Conservation (phyloP, 2,329 filamentous ascomycete genomes). For the Cercospora sp. region DNA sequence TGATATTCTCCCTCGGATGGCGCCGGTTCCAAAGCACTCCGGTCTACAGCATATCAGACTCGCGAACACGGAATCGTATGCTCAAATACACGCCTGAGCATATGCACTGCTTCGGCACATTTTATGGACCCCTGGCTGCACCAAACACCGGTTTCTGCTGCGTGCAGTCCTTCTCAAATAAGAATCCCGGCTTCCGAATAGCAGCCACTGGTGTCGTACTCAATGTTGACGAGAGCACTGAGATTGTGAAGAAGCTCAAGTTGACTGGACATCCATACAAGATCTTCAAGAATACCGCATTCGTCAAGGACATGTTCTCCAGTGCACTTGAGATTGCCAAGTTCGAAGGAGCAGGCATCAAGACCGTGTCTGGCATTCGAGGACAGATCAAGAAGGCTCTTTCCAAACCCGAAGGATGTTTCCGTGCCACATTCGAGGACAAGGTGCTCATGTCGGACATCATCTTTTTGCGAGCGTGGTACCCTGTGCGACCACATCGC, state of each 20-base stretch:
- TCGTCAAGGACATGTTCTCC: constrained; percentile 98
- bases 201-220: constrained; percentile 92
- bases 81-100: constrained; percentile 99
- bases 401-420: constrained; percentile 89
- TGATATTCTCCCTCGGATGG: constrained; percentile 97
- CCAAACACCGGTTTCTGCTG: constrained; percentile 95
- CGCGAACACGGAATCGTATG: constrained; percentile 91
- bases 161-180: constrained; percentile 82
- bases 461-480: constrained; percentile 95
- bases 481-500: constrained; percentile 87
- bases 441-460: constrained; percentile 97
- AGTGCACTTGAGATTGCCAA: constrained; percentile 92
- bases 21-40: constrained; percentile 89
- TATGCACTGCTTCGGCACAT: constrained; percentile 97
- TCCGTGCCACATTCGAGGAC: constrained; percentile 97
- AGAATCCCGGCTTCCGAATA: constrained; percentile 87
- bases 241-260: constrained; percentile 99
- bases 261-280: constrained; percentile 91
- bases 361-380: constrained; percentile 90
- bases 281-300: constrained; percentile 98
- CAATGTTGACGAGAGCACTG: constrained; percentile 89
- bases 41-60: constrained; percentile 93
- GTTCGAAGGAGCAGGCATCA: constrained; percentile 93
- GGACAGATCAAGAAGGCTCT: constrained; percentile 97
- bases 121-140: constrained; percentile 91